Evolutionary conservation across 306 rosid genomes (phyloP), one percentile per base, ranked within the genome.

Genomic region (Leucaena leucocephala): DNA sequence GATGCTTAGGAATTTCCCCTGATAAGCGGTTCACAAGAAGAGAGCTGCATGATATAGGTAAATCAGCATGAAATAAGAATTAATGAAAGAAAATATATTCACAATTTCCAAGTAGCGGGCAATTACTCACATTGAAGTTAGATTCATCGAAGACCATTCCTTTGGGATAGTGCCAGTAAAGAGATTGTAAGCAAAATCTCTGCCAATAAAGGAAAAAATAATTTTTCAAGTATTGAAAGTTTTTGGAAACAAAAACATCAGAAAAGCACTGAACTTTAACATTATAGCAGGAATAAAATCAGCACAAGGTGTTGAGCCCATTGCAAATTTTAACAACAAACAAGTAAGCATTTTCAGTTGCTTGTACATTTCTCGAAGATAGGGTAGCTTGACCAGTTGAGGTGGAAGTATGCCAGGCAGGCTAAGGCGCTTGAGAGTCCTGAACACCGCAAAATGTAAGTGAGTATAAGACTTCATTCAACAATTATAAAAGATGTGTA

Each of bases 1-100:
- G 68, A 72, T 67, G 84, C 84, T 78, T 72, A 1, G 95, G 92
- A 87, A 92, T 90, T 85, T 83, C 82, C 79, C 97, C 95, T 8
- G 95, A 88, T 71, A 92, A 82, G 66, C 91, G 91, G 78, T 92
- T 92, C 27, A 78, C 97, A 49, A 88, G 86, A 82, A 92, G 80
- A 82, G 97, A 88, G 71, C 95, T 92, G 89, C 86, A 87, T 34
- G 50, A 50, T 46, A 44, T 19, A 15, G 0, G 59, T 3, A 48
- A 54, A 71, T 75, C 78, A 82, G 54, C 84, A 69, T 36, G 76
- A 71, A 48, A 70, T 38, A 76, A 16, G 76, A 80, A 71, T 35
- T 1, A 61, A 43, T 6, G 64, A 48, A 79, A 46, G 39, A 72
- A 75, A 63, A 77, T 40, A 57, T 11, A 17, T 33, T 76, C n/a